These are phyloP conservation scores for Tripterygium wilfordii DNA, from an alignment of 177 flowering plant genomes.

Conservation along the genomic window DNA sequence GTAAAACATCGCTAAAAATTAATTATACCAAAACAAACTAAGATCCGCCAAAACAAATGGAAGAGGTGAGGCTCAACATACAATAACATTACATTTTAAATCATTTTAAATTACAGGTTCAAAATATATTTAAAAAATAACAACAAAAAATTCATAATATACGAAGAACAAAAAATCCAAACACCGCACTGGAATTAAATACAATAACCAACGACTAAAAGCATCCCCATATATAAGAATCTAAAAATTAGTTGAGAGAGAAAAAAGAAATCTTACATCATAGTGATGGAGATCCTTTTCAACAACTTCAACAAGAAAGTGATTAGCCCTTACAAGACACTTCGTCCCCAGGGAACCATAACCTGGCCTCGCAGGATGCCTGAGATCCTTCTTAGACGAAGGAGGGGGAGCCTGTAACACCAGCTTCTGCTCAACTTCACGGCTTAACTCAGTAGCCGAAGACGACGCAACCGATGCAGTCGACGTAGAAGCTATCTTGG, in stretches of 20 bases:
- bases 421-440: constrained; percentile 8
- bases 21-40: no score
- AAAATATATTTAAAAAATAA: no score
- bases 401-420: constrained; percentile 23
- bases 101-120: no score
- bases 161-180: no score
- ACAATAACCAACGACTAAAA: constrained; percentile 1
- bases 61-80: no score
- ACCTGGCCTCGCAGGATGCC: constrained; percentile 43
- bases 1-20: no score
- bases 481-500: no score
- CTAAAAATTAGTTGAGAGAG: background rate
- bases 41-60: no score
- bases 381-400: constrained; percentile 31
- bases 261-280: constrained; percentile 42
- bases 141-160: no score
- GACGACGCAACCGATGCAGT: constrained; percentile 1
- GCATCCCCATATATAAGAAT: background rate
- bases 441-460: constrained; percentile 2
- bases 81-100: no score
- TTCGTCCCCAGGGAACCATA: constrained; percentile 33
- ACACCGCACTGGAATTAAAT: background rate
- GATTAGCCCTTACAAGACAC: constrained; percentile 55
- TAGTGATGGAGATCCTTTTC: constrained; percentile 52
- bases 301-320: constrained; percentile 48